phyloP scores from a whole-genome alignment of 2,329 filamentous ascomycete genomes.

The Colletotrichum simmondsii region DNA sequence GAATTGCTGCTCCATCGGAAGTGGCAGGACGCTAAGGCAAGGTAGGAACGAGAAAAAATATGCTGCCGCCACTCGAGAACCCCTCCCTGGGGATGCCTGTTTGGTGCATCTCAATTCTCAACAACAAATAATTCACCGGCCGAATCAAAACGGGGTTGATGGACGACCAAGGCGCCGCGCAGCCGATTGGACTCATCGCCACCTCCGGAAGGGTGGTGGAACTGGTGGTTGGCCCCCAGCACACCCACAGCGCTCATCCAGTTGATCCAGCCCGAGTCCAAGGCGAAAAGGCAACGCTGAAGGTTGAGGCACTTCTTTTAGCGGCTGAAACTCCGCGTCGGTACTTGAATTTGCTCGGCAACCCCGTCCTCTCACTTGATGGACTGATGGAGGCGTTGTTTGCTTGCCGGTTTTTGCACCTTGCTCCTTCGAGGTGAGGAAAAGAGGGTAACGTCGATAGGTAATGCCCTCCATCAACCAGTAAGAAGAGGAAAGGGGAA shows the following conservation, averaged over 20 bases:
- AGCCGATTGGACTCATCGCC: conserved; percentile 10
- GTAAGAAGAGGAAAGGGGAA: conserved; percentile 1
- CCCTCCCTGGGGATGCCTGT: not conserved
- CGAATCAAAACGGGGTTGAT: conserved; percentile 14
- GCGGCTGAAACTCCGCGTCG: conserved; percentile 1
- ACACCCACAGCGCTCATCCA: not conserved
- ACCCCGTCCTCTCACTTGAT: conserved; percentile 10
- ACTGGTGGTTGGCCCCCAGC: conserved; percentile 7
- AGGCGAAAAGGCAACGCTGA: conserved; percentile 19
- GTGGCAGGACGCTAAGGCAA: conserved; percentile 8
- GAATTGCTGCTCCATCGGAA: conserved; percentile 28
- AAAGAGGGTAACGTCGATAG: conserved; percentile 8
- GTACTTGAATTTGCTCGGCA: conserved; percentile 8
- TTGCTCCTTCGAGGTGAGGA: conserved; percentile 12
- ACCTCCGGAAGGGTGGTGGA: not conserved
- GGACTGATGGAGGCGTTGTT: not conserved
- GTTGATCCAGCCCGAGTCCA: not conserved
- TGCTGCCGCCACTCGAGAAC: conserved; percentile 12
- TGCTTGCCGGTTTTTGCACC: conserved; percentile 5
- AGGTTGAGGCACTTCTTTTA: conserved; percentile 22
- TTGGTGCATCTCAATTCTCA: conserved; percentile 26
- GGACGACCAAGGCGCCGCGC: not conserved
- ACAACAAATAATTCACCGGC: conserved; percentile 20
- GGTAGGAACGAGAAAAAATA: conserved; percentile 20
- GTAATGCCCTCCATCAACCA: conserved; percentile 5